A percentile compares a stretch with the other conserved stretches of the same genome.
Conservation (phyloP, 345 rosid genomes). For the Linum usitatissimum region DNA sequence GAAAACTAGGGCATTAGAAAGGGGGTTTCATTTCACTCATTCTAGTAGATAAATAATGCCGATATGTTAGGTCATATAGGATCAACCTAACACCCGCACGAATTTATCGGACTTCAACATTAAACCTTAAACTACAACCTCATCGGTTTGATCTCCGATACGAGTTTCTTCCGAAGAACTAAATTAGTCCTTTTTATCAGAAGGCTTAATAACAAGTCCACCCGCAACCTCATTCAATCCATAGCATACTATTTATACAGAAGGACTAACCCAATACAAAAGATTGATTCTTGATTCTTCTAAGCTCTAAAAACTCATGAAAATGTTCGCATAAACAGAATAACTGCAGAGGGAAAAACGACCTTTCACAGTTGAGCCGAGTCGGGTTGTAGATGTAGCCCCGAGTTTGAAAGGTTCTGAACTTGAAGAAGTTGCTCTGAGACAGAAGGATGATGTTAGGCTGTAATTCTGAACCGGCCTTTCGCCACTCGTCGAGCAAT, state of each 20-base stretch:
- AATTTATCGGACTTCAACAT: too few species aligned
- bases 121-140: too few species aligned
- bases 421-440: too few species aligned
- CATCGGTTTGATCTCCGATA: too few species aligned
- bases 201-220: too few species aligned
- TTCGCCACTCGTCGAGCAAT: constrained; percentile 95
- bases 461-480: constrained; percentile 83
- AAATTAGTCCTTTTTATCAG: not conserved
- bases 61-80: too few species aligned
- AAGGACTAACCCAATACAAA: not conserved
- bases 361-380: not conserved
- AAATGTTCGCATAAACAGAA: not conserved
- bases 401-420: not conserved
- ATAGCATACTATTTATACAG: not conserved
- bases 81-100: too few species aligned
- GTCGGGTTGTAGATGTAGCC: not conserved
- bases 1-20: too few species aligned
- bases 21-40: too few species aligned
- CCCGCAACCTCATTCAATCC: not conserved
- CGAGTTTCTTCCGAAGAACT: not conserved
- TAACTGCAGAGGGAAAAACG: not conserved
- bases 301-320: not conserved
- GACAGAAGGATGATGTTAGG: constrained; percentile 21
- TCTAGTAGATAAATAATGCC: too few species aligned
- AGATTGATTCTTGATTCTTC: not conserved